phyloP scores from a whole-genome alignment of 345 rosid species.

The Clausena lansium region DNA sequence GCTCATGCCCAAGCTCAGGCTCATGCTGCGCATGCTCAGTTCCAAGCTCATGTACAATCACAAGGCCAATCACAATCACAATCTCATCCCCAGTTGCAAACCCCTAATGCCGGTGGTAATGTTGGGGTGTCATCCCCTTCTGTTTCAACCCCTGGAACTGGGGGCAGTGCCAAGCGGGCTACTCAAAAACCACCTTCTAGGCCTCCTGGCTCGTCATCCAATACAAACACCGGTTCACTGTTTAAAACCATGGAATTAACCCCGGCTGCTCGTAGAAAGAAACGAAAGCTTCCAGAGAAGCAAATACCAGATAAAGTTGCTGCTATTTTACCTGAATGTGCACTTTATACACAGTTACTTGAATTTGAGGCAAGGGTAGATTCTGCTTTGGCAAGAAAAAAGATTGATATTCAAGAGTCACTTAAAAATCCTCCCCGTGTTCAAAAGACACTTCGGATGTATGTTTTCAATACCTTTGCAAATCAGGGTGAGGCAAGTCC shows the following conservation, averaged over 20 bases:
- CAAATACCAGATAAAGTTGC: conserved; percentile 54
- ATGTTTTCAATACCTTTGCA: conserved; percentile 48
- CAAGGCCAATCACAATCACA: conserved; percentile 21
- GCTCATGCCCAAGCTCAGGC: conserved; percentile 32
- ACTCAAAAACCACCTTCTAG: conserved; percentile 50
- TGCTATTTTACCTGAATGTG: conserved; percentile 45
- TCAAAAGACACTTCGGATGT: conserved; percentile 46
- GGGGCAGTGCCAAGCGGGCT: conserved; percentile 38
- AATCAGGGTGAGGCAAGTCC: conserved; percentile 34
- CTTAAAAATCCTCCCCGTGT: conserved; percentile 44
- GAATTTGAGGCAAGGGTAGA: conserved; percentile 55
- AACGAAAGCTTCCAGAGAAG: conserved; percentile 45
- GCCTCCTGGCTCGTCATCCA: conserved; percentile 38
- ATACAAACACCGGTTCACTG: conserved; percentile 27
- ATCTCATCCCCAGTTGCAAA: conserved; percentile 33
- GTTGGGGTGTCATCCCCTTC: conserved; percentile 29
- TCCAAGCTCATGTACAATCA: conserved; percentile 28
- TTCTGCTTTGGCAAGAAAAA: conserved; percentile 49
- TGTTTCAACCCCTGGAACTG: conserved; percentile 39
- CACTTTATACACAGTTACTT: conserved; percentile 50
- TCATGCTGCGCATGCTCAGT: conserved; percentile 27
- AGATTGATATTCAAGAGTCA: conserved; percentile 44
- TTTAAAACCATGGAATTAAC: conserved; percentile 60
- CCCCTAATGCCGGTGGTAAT: conserved; percentile 23
- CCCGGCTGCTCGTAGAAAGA: conserved; percentile 45